phyloP scores from a whole-genome alignment of 805 yeast genomes.

The Teunomyces tritomae region DNA sequence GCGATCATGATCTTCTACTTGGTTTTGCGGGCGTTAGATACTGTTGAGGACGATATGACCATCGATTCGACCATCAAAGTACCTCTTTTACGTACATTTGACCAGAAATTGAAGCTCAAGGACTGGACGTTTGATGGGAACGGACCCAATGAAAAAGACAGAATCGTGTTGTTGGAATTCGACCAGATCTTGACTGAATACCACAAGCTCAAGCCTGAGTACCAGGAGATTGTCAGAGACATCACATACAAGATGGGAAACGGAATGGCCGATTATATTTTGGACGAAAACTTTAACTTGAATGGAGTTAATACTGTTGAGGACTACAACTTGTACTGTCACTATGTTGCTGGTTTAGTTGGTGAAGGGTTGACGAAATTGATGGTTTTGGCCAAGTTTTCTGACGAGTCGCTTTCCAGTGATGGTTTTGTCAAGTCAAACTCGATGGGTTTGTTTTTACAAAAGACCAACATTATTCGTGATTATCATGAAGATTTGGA shows the following conservation, averaged over 20 bases:
- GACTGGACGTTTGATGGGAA: constrained; percentile 83
- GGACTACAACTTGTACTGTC: constrained; percentile 90
- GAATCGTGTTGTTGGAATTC: constrained; percentile 78
- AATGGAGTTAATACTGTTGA: constrained; percentile 74
- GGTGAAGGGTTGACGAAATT: constrained; percentile 93
- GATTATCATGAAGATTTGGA: constrained; percentile 89
- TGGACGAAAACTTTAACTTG: constrained; percentile 71
- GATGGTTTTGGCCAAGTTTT: constrained; percentile 72
- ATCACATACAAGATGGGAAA: constrained; percentile 88
- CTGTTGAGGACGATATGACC: constrained; percentile 95
- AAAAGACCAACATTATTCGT: constrained; percentile 93
- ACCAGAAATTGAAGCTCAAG: constrained; percentile 54
- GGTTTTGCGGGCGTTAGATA: constrained; percentile 86
- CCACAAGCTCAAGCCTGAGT: constrained; percentile 68
- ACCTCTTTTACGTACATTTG: constrained; percentile 69
- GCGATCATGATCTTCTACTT: constrained; percentile 83
- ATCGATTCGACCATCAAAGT: constrained; percentile 68
- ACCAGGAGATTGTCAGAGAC: constrained; percentile 74
- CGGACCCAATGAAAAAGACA: constrained; percentile 76
- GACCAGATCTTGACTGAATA: constrained; percentile 66
- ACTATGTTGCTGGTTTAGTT: constrained; percentile 95
- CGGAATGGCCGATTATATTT: constrained; percentile 94
- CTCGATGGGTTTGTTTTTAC: constrained; percentile 93
- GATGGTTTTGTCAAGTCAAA: constrained; percentile 60
- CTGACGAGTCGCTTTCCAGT: constrained; percentile 46